Base-by-base conservation (phyloP, 371 early-diverging fungal species). In the Actinomortierella wolfii region DNA sequence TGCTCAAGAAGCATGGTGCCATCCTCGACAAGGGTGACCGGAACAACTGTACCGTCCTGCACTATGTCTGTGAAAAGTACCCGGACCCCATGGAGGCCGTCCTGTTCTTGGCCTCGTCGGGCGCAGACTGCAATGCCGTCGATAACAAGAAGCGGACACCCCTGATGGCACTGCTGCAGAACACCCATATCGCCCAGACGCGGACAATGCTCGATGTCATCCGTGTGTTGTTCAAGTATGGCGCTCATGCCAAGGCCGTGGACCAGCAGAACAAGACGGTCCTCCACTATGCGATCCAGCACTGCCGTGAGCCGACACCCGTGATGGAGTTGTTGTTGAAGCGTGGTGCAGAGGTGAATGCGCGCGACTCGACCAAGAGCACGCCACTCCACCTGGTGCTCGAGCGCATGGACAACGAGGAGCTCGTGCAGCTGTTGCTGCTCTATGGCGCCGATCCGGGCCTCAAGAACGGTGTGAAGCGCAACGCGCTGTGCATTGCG, bases 81-180 rank as follows among this genome's bases (percentile, higher is more conserved):
- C 51, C 71, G 7, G 53, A 65, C 49, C 71, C 71, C 3, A 20
- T 45, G 13, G 71, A 71, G 56, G 61, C 66, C 1, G 52, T 71
- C n/a, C 41, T 48, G 44, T 61, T 71, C 39, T 61, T 71, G 66
- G 54, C 59, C 13, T 53, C 57, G 24, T 53, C 71, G 0, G 71
- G 71, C 21, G 71, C 71, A 8, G 71, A 71, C 24, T 65, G 71
- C 51, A 71, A 71, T 39, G 57, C 61, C 25, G 61, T 65, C 3
- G 71, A 71, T 55, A 42, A 48, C 56, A 71, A 71, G 71, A 71
- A 71, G 59, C 58, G 71, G 11, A 71, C 71, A 15, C 71, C 71
- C 7, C 18, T 71, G 55, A 71, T 71, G 71, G 54, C 54, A 13
- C 28, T 71, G 13, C n/a, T 71, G 40, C 61, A 61, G 40, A 71